A percentile compares a stretch with the other conserved stretches of the same genome.
Evolutionary conservation across 805 yeast genomes (phyloP).

Genomic region (Komagataella populi): DNA sequence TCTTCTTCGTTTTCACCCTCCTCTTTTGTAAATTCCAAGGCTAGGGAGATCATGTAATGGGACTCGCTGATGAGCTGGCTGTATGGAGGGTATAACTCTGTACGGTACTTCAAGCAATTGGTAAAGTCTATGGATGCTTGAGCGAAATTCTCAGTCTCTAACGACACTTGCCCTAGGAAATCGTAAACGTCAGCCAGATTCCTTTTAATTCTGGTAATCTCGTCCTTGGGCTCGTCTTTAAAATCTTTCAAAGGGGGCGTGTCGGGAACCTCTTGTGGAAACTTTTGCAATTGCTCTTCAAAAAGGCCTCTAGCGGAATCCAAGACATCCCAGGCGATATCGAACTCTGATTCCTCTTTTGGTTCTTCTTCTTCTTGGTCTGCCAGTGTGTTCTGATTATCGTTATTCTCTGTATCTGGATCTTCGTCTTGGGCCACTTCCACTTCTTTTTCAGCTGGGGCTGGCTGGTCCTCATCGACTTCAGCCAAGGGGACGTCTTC

Average conservation of each 20-base stretch:
- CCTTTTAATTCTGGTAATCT: constrained; percentile 22
- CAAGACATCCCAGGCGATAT: constrained; percentile 77
- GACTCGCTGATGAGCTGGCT: constrained; percentile 62
- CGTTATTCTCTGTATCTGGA: constrained; percentile 13
- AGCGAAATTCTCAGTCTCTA: constrained; percentile 77
- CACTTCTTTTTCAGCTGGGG: constrained; percentile 14
- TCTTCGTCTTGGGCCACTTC: constrained; percentile 8
- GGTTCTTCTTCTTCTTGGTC: constrained; percentile 15
- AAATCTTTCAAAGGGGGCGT: constrained; percentile 9
- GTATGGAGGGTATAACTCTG: constrained; percentile 32
- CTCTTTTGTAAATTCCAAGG: constrained; percentile 58
- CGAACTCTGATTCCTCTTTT: constrained; percentile 59
- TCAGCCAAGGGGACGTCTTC: constrained; percentile 23
- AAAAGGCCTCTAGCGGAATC: constrained; percentile 66
- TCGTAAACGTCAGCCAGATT: constrained; percentile 67
- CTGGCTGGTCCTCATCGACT: constrained; percentile 18
- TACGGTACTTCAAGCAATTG: constrained; percentile 39
- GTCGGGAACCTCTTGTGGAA: background rate
- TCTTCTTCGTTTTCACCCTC: constrained; percentile 25
- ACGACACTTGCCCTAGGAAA: constrained; percentile 76
- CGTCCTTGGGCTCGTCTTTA: constrained; percentile 13
- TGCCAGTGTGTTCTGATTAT: constrained; percentile 10
- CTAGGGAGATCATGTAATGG: constrained; percentile 68
- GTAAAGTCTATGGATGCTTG: constrained; percentile 66
- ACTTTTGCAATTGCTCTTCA: constrained; percentile 26